Evolutionary conservation across 202 grass and related monocot species (phyloP).

Genomic region (Carex arenaria): DNA sequence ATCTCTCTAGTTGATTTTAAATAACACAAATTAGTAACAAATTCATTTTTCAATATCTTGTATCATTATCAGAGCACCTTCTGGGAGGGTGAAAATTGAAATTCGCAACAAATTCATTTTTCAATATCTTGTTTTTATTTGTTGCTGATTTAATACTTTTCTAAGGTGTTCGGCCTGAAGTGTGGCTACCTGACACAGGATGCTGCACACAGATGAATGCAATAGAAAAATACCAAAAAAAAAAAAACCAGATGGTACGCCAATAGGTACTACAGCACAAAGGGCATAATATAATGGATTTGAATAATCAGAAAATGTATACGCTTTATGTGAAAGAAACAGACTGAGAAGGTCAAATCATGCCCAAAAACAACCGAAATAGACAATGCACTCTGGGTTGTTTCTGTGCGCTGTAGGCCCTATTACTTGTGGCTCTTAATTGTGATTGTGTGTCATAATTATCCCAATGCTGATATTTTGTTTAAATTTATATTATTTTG

Average conservation of each 20-base stretch:
- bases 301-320: neutral
- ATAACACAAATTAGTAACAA: neutral
- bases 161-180: neutral
- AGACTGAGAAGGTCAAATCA: constrained; percentile 4
- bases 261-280: neutral
- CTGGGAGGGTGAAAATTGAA: neutral
- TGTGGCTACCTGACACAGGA: neutral
- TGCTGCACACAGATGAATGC: neutral
- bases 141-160: neutral
- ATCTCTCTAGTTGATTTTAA: neutral
- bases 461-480: neutral
- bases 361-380: neutral
- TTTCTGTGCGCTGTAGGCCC: neutral
- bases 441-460: constrained; percentile 6
- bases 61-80: neutral
- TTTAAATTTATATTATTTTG: neutral
- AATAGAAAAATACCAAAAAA: neutral
- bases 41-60: neutral
- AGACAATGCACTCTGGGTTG: neutral
- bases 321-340: constrained; percentile 2
- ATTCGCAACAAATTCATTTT: neutral
- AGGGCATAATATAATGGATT: neutral
- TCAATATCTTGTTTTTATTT: neutral
- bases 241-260: no score
- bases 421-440: neutral